Base-by-base conservation (phyloP, 2,329 filamentous ascomycete genomes). In the Aspergillus carbonarius region DNA sequence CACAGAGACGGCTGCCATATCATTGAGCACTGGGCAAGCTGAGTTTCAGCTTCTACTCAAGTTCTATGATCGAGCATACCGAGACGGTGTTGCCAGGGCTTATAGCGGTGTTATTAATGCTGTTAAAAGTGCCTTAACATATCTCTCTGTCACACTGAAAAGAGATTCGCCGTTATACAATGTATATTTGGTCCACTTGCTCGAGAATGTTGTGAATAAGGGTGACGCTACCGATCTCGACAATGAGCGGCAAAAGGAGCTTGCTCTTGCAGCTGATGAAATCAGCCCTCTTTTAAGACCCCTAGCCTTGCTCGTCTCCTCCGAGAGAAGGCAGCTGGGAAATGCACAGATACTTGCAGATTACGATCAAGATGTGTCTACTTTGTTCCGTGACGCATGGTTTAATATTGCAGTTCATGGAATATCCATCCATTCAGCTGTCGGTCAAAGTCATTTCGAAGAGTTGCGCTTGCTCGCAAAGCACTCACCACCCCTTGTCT, bases 401-500 rank as follows among this genome's bases (percentile, higher is more conserved):
- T 98, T 97, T 78, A 99, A 99, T 69, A 92, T 98, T 62, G 91
- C 93, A 20, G 90, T 96, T 0, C 95, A 99, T 73, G 95, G 93
- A 4, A 96, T 98, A 72, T 88, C 88, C 9, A 82, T 89, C 10
- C 84, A 84, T 15, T 93, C 92, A 0, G 84, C 88, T 15, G 85
- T 90, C 55, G 90, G 88, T 17, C 88, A 88, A 71, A 85, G 85
- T 64, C 86, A 96, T 67, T 76, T 87, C 51, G 83, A 88, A 58
- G 92, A 97, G 70, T 82, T 99, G 18, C 87, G 90, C 23, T 82
- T 91, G 35, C 88, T 99, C 71, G 93, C 96, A 1, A 86, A 92
- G 53, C 88, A 96, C 74, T 96, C 93, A 12, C 88, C 90, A 27
- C 90, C 95, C 0, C 78, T 99, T 55, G 89, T 99, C 32, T 87